Evolutionary conservation across 129 eudicot genomes (phyloP).

Genomic region (Pseudognaphalium luteoalbum): DNA sequence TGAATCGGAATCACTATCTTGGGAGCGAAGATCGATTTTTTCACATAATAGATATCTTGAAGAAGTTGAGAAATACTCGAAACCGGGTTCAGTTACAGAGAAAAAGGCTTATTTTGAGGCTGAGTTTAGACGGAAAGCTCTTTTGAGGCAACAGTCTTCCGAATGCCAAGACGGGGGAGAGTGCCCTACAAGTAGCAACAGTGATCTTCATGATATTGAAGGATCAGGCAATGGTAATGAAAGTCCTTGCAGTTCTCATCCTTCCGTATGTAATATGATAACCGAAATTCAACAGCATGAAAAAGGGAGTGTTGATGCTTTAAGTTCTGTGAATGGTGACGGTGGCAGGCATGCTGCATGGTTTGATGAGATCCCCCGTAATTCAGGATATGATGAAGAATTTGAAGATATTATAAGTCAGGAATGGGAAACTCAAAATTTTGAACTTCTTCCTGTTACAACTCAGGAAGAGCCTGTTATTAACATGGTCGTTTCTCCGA

Average conservation of each 20-base stretch:
- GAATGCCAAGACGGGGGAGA: slow-evolving; percentile 49
- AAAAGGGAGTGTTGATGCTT: slow-evolving; percentile 21
- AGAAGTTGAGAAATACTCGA: slow-evolving; percentile 82
- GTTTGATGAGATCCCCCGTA: slow-evolving; percentile 33
- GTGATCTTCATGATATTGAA: slow-evolving; percentile 27
- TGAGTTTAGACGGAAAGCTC: slow-evolving; percentile 68
- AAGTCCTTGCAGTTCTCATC: slow-evolving; percentile 35
- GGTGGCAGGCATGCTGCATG: slow-evolving; percentile 25
- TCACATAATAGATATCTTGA: slow-evolving; percentile 87
- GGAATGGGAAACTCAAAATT: slow-evolving; percentile 34
- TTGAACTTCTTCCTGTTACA: slow-evolving; percentile 27
- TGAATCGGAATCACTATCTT: slow-evolving; percentile 72
- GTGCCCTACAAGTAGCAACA: slow-evolving; percentile 37
- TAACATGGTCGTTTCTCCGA: slow-evolving; percentile 6
- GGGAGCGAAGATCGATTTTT: slow-evolving; percentile 94
- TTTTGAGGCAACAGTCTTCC: slow-evolving; percentile 54
- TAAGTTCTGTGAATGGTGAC: slow-evolving; percentile 29
- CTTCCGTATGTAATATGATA: slow-evolving; percentile 24
- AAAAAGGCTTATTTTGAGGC: slow-evolving; percentile 94
- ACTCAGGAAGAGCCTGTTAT: slow-evolving; percentile 29
- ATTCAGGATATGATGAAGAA: slow-evolving; percentile 37
- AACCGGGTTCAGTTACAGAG: slow-evolving; percentile 89
- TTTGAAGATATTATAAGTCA: slow-evolving; percentile 31
- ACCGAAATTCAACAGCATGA: slow-evolving; percentile 30
- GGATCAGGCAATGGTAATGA: slow-evolving; percentile 39